Evolutionary conservation across 2,329 filamentous ascomycete species (phyloP), one percentile per base, ranked within the genome.

Genomic region (Ophiostoma perfectum): DNA sequence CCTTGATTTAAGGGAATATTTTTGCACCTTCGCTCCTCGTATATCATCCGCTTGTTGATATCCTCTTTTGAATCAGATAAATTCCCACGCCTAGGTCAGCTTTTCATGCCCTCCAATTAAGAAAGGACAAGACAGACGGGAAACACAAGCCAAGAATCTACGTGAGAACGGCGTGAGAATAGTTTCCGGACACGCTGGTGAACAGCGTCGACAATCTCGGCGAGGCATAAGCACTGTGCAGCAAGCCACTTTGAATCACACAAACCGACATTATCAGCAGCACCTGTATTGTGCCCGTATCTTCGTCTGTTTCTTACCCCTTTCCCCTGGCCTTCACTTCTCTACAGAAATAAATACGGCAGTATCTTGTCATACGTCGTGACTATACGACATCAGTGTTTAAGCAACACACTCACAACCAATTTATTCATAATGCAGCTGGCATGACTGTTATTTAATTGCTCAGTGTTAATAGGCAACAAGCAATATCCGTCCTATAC

Each of bases 161-260:
- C 27, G 49, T 27, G 7, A 9, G 49, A 55, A 4, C n/a, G 27
- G 27, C 49, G 49, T 27, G 49, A 55, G 18, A 5, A 27, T 55
- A 27, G 49, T 14, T 18, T 11, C 7, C 49, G 49, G 49, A 55
- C n/a, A 55, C 49, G n/a, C 14, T 27, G 42, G 14, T 55, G 9
- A 55, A 55, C 11, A 27, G 27, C n/a, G 14, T 11, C 49, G 27
- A 55, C 49, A 55, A 27, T 27, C 49, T 36, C 49, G 49, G 49
- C 49, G 49, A 55, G 5, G n/a, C 49, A 55, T 55, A 55, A 55
- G 49, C 49, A 55, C 49, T 55, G n/a, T 55, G 49, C 18, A 55
- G 49, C 49, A 55, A 55, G 49, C 49, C 49, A 55, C 49, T 55
- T 18, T 55, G n/a, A 27, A 27, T 11, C 9, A 55, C 18, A 36